Conservation (phyloP, 2,329 filamentous ascomycete genomes). For the Dactylonectria macrodidyma region DNA sequence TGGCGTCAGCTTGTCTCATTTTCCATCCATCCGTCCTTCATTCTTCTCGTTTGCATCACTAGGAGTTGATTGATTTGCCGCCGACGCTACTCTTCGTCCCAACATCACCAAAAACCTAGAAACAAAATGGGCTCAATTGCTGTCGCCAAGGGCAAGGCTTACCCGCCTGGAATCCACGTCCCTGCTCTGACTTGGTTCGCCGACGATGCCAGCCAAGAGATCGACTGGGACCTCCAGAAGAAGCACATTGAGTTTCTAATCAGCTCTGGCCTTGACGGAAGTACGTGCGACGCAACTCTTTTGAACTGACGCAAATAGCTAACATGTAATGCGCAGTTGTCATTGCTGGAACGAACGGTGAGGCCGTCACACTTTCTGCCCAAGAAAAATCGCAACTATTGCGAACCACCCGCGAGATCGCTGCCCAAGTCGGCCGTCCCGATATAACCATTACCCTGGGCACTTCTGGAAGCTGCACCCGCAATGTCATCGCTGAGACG, state of each 20-base stretch:
- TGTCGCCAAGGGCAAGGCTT: conserved; percentile 49
- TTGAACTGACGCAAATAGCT: conserved; percentile 8
- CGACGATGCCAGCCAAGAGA: conserved; percentile 62
- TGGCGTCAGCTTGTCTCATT: conserved; percentile 15
- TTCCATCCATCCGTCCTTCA: conserved; percentile 11
- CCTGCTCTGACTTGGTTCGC: conserved; percentile 70
- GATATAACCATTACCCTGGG: conserved; percentile 77
- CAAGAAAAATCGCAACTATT: conserved; percentile 76
- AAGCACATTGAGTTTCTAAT: conserved; percentile 69
- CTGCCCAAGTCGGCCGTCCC: conserved; percentile 68
- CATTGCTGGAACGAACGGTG: conserved; percentile 81
- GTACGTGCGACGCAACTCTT: conserved; percentile 40
- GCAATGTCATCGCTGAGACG: conserved; percentile 76
- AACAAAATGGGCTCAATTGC: conserved; percentile 49
- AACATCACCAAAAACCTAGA: conserved; percentile 4
- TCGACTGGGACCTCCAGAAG: conserved; percentile 69
- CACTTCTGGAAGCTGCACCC: conserved; percentile 75
- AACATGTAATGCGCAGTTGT: conserved; percentile 60
- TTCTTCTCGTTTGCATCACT: not conserved
- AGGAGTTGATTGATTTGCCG: not conserved
- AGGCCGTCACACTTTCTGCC: conserved; percentile 78
- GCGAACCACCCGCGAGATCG: conserved; percentile 71
- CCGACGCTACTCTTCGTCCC: not conserved
- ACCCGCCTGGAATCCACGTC: conserved; percentile 69
- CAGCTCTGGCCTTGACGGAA: conserved; percentile 66